phyloP scores from a whole-genome alignment of 495 filamentous ascomycete species.

The Hypoxylon cercidicola region DNA sequence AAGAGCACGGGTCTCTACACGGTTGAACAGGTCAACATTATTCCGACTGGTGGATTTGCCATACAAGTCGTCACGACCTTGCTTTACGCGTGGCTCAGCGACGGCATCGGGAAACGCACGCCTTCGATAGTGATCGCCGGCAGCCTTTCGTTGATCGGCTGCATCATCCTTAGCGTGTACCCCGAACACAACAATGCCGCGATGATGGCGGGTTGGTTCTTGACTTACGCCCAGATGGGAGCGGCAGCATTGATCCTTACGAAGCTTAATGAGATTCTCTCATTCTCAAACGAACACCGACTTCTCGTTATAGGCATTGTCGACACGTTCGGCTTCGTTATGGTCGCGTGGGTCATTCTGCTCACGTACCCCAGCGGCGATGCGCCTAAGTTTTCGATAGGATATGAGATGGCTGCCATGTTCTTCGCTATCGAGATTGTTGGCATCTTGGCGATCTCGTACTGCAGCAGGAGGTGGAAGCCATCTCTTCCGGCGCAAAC shows the following conservation, averaged over 20 bases:
- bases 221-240: slow-evolving; percentile 35
- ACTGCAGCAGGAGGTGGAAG: slow-evolving; percentile 15
- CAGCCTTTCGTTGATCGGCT: slow-evolving; percentile 45
- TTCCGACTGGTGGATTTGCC: slow-evolving; percentile 44
- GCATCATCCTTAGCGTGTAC: slow-evolving; percentile 48
- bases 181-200: slow-evolving; percentile 37
- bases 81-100: slow-evolving; percentile 7
- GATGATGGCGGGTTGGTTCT: slow-evolving; percentile 45
- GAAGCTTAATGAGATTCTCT: slow-evolving; percentile 35
- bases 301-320: slow-evolving; percentile 33
- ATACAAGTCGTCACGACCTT: slow-evolving; percentile 46
- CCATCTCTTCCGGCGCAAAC: neutral
- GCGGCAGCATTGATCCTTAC: slow-evolving; percentile 37
- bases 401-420: slow-evolving; percentile 31
- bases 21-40: slow-evolving; percentile 43
- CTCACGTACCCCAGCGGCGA: slow-evolving; percentile 40
- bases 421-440: slow-evolving; percentile 25
- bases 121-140: slow-evolving; percentile 52
- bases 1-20: slow-evolving; percentile 42
- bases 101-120: slow-evolving; percentile 57
- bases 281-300: slow-evolving; percentile 20
- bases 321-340: slow-evolving; percentile 25
- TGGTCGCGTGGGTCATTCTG: slow-evolving; percentile 33
- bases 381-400: slow-evolving; percentile 40
- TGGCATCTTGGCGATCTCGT: slow-evolving; percentile 5